phyloP scores from a whole-genome alignment of 2,329 filamentous ascomycete species.

The Colletotrichum phormii region DNA sequence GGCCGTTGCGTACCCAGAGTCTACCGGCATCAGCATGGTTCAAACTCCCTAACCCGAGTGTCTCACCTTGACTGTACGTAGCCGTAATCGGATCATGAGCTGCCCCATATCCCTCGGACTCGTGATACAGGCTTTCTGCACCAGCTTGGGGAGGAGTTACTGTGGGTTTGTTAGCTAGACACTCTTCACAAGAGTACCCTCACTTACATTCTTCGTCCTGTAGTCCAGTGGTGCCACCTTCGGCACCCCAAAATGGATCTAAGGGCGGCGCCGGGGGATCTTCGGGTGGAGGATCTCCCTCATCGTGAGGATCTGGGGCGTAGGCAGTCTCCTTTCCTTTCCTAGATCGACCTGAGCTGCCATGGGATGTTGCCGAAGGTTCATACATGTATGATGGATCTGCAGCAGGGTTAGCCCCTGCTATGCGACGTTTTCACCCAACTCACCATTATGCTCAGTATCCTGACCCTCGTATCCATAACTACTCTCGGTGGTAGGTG shows the following conservation, averaged over 20 bases:
- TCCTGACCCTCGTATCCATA: slow-evolving; percentile 10
- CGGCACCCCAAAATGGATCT: slow-evolving; percentile 29
- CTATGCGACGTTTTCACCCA: not conserved
- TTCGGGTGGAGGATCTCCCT: not conserved
- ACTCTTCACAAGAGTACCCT: not conserved
- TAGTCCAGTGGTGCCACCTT: not conserved
- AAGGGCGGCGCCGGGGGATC: slow-evolving; percentile 1
- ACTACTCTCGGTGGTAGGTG: not conserved
- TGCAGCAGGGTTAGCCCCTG: slow-evolving; percentile 1
- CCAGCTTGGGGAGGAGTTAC: not conserved
- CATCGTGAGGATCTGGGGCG: slow-evolving; percentile 11
- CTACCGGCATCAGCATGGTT: slow-evolving; percentile 1
- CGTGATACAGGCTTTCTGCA: slow-evolving; percentile 1
- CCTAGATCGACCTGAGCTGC: slow-evolving; percentile 10
- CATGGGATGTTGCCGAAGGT: slow-evolving; percentile 3
- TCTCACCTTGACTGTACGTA: slow-evolving; percentile 4
- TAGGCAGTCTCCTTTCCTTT: slow-evolving; percentile 24
- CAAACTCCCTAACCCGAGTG: not conserved
- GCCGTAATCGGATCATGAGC: not conserved
- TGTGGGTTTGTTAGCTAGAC: not conserved
- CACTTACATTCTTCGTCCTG: slow-evolving; percentile 12
- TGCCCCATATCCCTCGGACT: not conserved
- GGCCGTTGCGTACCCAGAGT: not conserved
- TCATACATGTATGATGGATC: not conserved
- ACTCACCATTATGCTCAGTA: not conserved